A percentile compares a stretch with the other conserved stretches of the same genome.
phyloP scores from a whole-genome alignment of 345 rosid species.

The Ceriops zippeliana region DNA sequence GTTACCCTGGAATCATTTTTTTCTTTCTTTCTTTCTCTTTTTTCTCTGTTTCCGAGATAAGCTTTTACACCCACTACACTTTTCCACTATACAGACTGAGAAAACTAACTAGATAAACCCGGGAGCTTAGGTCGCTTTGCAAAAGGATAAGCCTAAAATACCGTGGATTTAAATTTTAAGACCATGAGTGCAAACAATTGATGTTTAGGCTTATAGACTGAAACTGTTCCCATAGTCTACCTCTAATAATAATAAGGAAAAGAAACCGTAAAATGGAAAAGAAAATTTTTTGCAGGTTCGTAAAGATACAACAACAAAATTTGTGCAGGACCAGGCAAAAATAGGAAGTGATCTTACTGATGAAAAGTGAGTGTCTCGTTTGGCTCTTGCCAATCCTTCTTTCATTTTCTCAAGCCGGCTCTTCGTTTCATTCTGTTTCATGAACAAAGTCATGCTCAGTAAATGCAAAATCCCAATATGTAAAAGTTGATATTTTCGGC shows the following conservation, averaged over 20 bases:
- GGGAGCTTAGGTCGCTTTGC: no score
- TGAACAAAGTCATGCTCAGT: neutral
- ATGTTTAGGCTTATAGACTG: no score
- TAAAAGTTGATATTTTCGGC: neutral
- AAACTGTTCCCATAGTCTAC: no score
- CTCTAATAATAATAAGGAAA: neutral
- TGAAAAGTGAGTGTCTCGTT: conserved; percentile 54
- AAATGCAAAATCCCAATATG: neutral
- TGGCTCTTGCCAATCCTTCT: conserved; percentile 25
- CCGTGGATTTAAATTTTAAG: no score
- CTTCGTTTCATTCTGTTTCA: conserved; percentile 14
- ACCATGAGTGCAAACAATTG: no score
- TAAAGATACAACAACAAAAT: neutral
- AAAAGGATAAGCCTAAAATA: no score
- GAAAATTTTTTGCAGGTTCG: neutral
- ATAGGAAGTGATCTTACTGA: conserved; percentile 45
- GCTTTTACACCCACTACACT: no score
- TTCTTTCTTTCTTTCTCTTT: no score
- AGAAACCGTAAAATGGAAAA: neutral
- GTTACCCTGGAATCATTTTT: no score
- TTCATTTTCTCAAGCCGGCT: conserved; percentile 41
- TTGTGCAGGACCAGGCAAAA: neutral
- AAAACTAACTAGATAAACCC: no score
- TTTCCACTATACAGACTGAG: no score
- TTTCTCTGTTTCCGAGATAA: no score